Base-by-base conservation (phyloP, 352 stramenopile genomes). In the Pythium apleroticum region DNA sequence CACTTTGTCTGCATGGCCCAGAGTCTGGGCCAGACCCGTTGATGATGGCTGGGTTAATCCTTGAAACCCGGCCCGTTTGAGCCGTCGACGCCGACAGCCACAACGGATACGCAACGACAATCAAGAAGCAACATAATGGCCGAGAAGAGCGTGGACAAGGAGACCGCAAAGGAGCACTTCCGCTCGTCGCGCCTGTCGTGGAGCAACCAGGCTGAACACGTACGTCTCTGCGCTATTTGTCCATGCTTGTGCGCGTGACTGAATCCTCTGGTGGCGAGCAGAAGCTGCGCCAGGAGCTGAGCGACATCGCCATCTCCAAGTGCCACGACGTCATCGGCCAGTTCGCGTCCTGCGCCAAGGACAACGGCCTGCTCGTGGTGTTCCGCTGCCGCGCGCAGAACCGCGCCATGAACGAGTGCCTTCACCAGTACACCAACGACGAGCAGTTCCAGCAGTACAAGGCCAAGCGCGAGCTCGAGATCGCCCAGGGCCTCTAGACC, bases 181-280 rank as follows among this genome's bases (percentile, higher is more conserved):
- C 85, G 85, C 68, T 85, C 79, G 39, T 91, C 81, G 69, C 81
- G 85, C 33, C 76, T 94, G 68, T 84, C 79, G 37, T 91, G 85
- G 85, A 92, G 83, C 65, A 94, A 92, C 71, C 85, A 92, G 65
- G 85, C 85, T 4, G 83, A 92, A 62, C 83, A 94, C 49, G 81
- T 92, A 57, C 55, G 78, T 53, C 12, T 53, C 24, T 4, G 20
- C 7, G 35, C 6, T 46, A 10, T 56, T 9, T 53, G 11, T 39
- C 9, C 7, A 48, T 45, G 41, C 0, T 22, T n/a, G 22, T 43
- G 41, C 11, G 20, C 14, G 12, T 50, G 43, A 27, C n/a, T 50
- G 43, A 46, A 17, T 17, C 3, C 15, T 17, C 17, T 50, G n/a
- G 20, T 65, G 45, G 31, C 35, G 46, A 65, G 46, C 50, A 93